Conservation (phyloP, 1,139 yeast species). For the Lodderomyces metapsilosis region DNA sequence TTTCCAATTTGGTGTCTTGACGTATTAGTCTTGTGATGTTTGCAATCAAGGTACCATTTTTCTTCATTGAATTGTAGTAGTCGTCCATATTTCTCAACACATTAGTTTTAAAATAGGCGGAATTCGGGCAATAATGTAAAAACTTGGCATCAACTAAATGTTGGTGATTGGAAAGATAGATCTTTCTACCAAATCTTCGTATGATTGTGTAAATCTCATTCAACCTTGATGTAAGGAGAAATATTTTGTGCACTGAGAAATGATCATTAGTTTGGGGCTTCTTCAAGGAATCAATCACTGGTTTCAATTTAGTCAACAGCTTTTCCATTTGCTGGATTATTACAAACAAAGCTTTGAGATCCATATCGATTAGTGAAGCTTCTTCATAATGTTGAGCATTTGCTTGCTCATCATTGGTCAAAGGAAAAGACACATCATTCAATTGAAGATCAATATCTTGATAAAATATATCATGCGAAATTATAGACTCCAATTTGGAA, state of each 20-base stretch:
- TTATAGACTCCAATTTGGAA: conserved; percentile 7
- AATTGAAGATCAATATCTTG: conserved; percentile 18
- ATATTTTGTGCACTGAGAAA: conserved; percentile 49
- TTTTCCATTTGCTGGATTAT: conserved; percentile 22
- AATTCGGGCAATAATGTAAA: conserved; percentile 25
- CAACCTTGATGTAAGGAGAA: conserved; percentile 43
- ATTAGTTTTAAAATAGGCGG: conserved; percentile 25
- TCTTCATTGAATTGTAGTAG: conserved; percentile 45
- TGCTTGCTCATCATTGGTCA: conserved; percentile 15
- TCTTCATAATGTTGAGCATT: conserved; percentile 21
- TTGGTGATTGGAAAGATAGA: conserved; percentile 39
- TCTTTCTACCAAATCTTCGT: conserved; percentile 44
- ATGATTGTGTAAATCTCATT: conserved; percentile 47
- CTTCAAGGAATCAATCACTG: conserved; percentile 24
- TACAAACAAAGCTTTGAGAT: conserved; percentile 33
- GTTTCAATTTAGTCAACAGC: conserved; percentile 26
- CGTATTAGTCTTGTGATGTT: conserved; percentile 49
- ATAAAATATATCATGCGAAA: conserved; percentile 8
- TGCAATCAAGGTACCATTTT: conserved; percentile 53
- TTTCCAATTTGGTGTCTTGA: conserved; percentile 38
- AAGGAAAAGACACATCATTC: conserved; percentile 16
- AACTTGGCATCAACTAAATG: conserved; percentile 44
- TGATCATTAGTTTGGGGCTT: conserved; percentile 17
- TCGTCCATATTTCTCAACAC: conserved; percentile 40
- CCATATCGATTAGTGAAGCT: conserved; percentile 44